A percentile compares a stretch with the other conserved stretches of the same genome.
Evolutionary conservation across 352 stramenopile genomes (phyloP).

Genomic region (Globisporangium ultimum): DNA sequence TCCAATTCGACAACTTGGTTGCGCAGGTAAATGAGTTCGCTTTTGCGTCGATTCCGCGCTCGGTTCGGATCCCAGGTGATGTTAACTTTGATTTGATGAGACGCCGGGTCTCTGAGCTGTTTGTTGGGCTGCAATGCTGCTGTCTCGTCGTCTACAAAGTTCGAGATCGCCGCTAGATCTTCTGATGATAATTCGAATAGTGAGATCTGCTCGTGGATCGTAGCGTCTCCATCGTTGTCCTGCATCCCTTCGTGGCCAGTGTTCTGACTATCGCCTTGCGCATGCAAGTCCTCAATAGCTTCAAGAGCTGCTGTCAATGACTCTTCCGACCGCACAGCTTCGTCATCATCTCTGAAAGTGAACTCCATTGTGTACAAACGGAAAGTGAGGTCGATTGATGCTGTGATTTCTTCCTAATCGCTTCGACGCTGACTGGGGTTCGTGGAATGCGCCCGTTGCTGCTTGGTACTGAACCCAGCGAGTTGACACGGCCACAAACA

Average conservation of each 20-base stretch:
- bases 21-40: slow-evolving; percentile 35
- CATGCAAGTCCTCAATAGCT: too few relatives aligned
- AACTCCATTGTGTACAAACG: too few relatives aligned
- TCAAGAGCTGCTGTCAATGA: too few relatives aligned
- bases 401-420: too few relatives aligned
- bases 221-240: too few relatives aligned
- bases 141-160: neutral
- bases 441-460: neutral
- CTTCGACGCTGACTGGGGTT: too few relatives aligned
- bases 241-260: too few relatives aligned
- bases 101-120: neutral
- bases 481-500: neutral
- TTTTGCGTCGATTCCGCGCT: slow-evolving; percentile 20
- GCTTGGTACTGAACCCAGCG: neutral
- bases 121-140: neutral
- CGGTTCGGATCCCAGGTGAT: slow-evolving; percentile 19
- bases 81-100: neutral
- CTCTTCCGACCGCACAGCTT: too few relatives aligned
- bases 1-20: slow-evolving; percentile 33
- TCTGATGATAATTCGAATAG: neutral
- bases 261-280: too few relatives aligned
- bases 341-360: too few relatives aligned
- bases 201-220: neutral
- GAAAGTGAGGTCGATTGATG: too few relatives aligned
- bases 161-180: neutral